Percentiles rank a stretch among this genome's conserved stretches.
These are phyloP conservation scores for Alternaria sp. DNA, from an alignment of 2,329 filamentous ascomycete species.

Conservation along the genomic window DNA sequence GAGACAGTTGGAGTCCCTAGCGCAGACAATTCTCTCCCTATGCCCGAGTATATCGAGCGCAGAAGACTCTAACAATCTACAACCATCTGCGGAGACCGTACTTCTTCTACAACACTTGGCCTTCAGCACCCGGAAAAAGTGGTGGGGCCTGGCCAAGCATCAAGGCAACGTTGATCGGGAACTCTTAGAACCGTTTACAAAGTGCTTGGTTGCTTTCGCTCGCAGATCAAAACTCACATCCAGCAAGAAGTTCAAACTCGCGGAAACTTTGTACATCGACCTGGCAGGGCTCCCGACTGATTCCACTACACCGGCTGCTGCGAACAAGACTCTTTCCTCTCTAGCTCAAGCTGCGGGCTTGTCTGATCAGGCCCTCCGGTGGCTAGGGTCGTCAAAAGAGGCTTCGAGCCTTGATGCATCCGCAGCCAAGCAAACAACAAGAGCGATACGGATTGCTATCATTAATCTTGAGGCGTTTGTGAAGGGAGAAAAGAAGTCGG, in stretches of 20 bases:
- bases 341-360: slow-evolving; percentile 45
- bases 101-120: slow-evolving; percentile 70
- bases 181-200: slow-evolving; percentile 68
- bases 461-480: slow-evolving; percentile 38
- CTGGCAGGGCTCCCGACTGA: slow-evolving; percentile 16
- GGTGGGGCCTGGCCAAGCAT: slow-evolving; percentile 70
- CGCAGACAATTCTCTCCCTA: slow-evolving; percentile 69
- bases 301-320: neutral
- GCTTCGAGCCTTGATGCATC: slow-evolving; percentile 20
- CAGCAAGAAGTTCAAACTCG: slow-evolving; percentile 50
- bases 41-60: slow-evolving; percentile 70
- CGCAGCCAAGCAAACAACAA: slow-evolving; percentile 31
- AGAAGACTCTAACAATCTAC: slow-evolving; percentile 66
- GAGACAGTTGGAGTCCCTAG: slow-evolving; percentile 70
- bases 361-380: slow-evolving; percentile 42
- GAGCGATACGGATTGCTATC: slow-evolving; percentile 36
- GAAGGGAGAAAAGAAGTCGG: slow-evolving; percentile 22
- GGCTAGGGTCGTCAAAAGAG: slow-evolving; percentile 29
- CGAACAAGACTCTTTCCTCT: slow-evolving; percentile 33
- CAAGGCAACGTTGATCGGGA: slow-evolving; percentile 67
- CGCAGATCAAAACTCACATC: slow-evolving; percentile 56
- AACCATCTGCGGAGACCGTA: slow-evolving; percentile 62
- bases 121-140: slow-evolving; percentile 65
- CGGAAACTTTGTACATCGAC: slow-evolving; percentile 34
- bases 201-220: slow-evolving; percentile 67